Conservation (phyloP, 2,329 filamentous ascomycete species). For the Achaetomium macrosporum region DNA sequence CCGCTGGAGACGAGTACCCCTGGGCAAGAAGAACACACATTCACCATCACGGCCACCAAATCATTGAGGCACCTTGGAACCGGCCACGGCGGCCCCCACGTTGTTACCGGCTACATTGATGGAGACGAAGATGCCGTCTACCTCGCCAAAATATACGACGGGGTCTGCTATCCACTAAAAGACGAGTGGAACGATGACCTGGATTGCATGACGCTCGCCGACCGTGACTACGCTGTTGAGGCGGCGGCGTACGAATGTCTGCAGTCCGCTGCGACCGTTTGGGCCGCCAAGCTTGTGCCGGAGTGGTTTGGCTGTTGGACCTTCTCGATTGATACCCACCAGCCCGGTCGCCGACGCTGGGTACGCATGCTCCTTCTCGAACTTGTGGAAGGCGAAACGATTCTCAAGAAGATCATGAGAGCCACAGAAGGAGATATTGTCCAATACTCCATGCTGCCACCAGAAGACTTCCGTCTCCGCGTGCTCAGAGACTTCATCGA, state of each 20-base stretch:
- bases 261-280: neutral
- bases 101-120: slow-evolving; percentile 2
- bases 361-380: slow-evolving; percentile 12
- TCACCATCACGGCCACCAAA: slow-evolving; percentile 1
- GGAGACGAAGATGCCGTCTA: neutral
- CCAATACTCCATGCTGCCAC: neutral
- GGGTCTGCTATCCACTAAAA: neutral
- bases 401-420: neutral
- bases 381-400: slow-evolving; percentile 4
- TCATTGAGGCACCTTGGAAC: neutral
- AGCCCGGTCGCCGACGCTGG: neutral
- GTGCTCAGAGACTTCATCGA: slow-evolving; percentile 2
- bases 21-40: neutral
- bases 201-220: slow-evolving; percentile 6
- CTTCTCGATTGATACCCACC: neutral
- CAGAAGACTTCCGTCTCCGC: neutral
- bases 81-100: neutral
- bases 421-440: neutral
- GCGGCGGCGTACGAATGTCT: neutral
- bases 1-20: neutral
- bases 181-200: neutral
- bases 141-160: slow-evolving; percentile 8
- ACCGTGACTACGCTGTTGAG: neutral
- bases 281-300: neutral
- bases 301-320: slow-evolving; percentile 2